Evolutionary conservation across 2,329 filamentous ascomycete species (phyloP), one percentile per base, ranked within the genome.

Genomic region (Sporothrix sp.): DNA sequence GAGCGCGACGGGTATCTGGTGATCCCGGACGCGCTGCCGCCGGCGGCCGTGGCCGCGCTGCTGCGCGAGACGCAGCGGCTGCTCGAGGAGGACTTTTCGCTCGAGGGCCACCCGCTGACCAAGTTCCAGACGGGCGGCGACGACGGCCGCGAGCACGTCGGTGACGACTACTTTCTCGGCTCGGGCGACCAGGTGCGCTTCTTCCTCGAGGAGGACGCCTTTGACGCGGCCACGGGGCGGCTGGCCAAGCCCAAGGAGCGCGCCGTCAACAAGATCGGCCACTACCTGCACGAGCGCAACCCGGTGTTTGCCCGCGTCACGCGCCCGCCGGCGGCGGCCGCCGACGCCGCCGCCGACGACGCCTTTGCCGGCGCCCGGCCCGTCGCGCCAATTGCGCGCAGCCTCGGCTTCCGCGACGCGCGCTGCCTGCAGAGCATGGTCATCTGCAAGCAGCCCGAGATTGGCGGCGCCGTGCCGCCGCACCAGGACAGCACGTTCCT

Each of bases 401-500:
- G 76, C 8, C 73, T 95, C 10, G 84, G 84, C 2, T 95, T 89
- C 70, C 60, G 58, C 4, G 87, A 95, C 65, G 87, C 90, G 2
- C 73, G 84, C 18, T 79, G 76, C 53, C 73, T 98, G 48, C 93
- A 98, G 72, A 93, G 85, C 65, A 98, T 98, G 93, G 76, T 97
- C 25, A 97, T 98, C 60, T 96, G 89, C 78, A 98, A 98, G 68
- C 91, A 96, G 69, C 90, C 93, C 20, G 87, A 94, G 68, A 96
- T 97, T 48, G 93, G 93, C 25, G 91, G 87, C 20, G 85, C 86
- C 2, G 93, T 97, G 38, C 88, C 85, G 1, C 81, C 88, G 20
- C 93, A 98, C 65, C 90, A 95, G 69, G 91, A 97, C 67, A 87
- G 80, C 57, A 90, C 88, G 1, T 98, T 97, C 59, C 60, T 98